Conservation (phyloP, 441 rosid genomes). For the Erodium moschatum region DNA sequence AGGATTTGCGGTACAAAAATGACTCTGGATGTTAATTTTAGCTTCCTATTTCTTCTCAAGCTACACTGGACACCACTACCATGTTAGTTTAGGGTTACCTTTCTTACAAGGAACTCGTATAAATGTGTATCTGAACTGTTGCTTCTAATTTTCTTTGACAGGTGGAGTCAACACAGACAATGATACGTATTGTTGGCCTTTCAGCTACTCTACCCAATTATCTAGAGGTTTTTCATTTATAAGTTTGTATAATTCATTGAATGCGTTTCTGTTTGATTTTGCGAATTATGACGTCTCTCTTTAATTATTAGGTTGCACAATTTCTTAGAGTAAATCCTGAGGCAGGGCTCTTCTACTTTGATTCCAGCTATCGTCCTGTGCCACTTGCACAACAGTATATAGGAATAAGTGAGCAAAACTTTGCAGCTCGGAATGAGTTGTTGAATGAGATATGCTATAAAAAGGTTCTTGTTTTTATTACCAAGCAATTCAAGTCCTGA, state of each 20-base stretch:
- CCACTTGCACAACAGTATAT: constrained; percentile 97
- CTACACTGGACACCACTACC: background rate
- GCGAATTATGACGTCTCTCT: constrained; percentile 16
- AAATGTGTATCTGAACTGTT: constrained; percentile 10
- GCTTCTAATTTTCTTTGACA: constrained; percentile 24
- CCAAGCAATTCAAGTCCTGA: constrained; percentile 18
- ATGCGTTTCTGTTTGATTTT: constrained; percentile 5
- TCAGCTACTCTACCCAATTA: constrained; percentile 96
- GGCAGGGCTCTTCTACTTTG: constrained; percentile 89
- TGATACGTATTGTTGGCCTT: constrained; percentile 98
- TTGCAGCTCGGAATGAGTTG: constrained; percentile 70
- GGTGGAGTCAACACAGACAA: constrained; percentile 97
- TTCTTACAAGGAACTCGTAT: constrained; percentile 9
- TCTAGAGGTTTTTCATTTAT: constrained; percentile 49
- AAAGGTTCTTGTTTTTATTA: constrained; percentile 44
- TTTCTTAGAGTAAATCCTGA: constrained; percentile 90
- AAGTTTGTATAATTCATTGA: constrained; percentile 9
- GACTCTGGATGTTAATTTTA: background rate
- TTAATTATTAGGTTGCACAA: constrained; percentile 73
- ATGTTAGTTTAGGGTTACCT: background rate
- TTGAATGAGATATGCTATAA: constrained; percentile 87
- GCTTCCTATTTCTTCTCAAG: constrained; percentile 9
- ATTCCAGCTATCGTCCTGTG: constrained; percentile 96
- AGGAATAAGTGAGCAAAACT: constrained; percentile 92
- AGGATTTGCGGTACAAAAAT: background rate